Conservation (phyloP, 2,329 filamentous ascomycete genomes). For the Trichoderma oligosporum region DNA sequence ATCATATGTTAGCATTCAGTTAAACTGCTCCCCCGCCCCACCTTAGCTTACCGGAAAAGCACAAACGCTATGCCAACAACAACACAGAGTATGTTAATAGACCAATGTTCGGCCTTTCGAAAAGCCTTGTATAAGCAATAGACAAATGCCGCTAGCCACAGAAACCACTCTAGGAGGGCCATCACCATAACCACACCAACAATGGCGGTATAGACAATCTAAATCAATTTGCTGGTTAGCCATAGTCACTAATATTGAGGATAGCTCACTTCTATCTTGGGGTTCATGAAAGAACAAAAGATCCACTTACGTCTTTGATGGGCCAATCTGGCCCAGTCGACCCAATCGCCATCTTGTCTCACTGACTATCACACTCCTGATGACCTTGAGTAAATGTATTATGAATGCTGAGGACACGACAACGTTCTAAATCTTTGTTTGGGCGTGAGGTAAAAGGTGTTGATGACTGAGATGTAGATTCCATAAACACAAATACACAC, state of each 20-base stretch:
- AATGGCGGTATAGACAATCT: conserved; percentile 84
- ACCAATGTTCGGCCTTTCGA: conserved; percentile 84
- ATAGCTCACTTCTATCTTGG: not conserved
- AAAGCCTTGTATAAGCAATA: conserved; percentile 90
- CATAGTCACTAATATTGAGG: too few species aligned
- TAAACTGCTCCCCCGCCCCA: too few species aligned
- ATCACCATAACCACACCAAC: conserved; percentile 78
- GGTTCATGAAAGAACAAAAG: not conserved
- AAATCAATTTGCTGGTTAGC: not conserved
- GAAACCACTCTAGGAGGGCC: conserved; percentile 86
- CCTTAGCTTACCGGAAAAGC: conserved; percentile 28
- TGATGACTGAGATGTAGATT: too few species aligned
- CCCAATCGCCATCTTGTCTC: conserved; percentile 38
- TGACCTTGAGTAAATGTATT: too few species aligned
- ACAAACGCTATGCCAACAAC: conserved; percentile 71
- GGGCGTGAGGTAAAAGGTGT: not conserved
- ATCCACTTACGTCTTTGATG: conserved; percentile 38
- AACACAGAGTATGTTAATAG: conserved; percentile 72
- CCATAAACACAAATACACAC: not conserved
- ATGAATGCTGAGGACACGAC: not conserved
- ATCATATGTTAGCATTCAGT: not conserved
- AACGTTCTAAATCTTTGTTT: not conserved
- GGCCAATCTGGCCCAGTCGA: conserved; percentile 46
- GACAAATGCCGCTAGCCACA: conserved; percentile 90
- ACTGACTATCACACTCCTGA: not conserved